These are phyloP conservation scores for Nepenthes alata DNA, from an alignment of 179 eudicot species.

Conservation along the genomic window DNA sequence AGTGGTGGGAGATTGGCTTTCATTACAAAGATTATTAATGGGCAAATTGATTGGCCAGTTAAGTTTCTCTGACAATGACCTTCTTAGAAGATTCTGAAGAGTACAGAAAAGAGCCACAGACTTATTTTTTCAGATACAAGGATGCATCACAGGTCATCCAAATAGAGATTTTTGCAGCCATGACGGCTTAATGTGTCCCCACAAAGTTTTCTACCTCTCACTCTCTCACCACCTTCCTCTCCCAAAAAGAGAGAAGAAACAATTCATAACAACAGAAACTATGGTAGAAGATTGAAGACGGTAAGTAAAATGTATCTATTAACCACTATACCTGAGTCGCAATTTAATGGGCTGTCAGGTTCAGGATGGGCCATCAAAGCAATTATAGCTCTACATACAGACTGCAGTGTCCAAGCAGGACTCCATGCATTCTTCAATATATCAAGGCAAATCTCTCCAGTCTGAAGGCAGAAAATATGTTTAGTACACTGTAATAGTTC, in stretches of 20 bases:
- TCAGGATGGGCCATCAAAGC: slow-evolving; percentile 99
- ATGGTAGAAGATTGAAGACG: neutral
- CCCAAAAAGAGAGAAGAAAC: neutral
- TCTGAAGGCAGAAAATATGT: slow-evolving; percentile 28
- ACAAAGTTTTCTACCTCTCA: neutral
- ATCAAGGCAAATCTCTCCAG: slow-evolving; percentile 95
- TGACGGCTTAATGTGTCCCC: neutral
- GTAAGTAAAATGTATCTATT: neutral
- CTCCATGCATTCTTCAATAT: slow-evolving; percentile 98
- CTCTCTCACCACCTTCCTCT: neutral
- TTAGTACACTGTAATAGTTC: too few species aligned
- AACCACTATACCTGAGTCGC: slow-evolving; percentile 67
- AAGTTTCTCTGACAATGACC: too few species aligned
- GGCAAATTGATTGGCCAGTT: too few species aligned
- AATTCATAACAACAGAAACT: neutral
- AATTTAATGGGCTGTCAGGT: slow-evolving; percentile 89
- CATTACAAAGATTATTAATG: too few species aligned
- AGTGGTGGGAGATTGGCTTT: too few species aligned
- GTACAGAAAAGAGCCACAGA: too few species aligned
- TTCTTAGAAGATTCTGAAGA: too few species aligned
- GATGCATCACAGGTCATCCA: too few species aligned
- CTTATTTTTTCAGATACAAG: too few species aligned
- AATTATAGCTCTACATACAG: slow-evolving; percentile 92
- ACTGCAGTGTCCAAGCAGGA: slow-evolving; percentile 97
- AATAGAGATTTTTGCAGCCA: too few species aligned